Evolutionary conservation across 2,329 filamentous ascomycete species (phyloP), one percentile per base, ranked within the genome.

Genomic region (Blastomyces emzantsi): DNA sequence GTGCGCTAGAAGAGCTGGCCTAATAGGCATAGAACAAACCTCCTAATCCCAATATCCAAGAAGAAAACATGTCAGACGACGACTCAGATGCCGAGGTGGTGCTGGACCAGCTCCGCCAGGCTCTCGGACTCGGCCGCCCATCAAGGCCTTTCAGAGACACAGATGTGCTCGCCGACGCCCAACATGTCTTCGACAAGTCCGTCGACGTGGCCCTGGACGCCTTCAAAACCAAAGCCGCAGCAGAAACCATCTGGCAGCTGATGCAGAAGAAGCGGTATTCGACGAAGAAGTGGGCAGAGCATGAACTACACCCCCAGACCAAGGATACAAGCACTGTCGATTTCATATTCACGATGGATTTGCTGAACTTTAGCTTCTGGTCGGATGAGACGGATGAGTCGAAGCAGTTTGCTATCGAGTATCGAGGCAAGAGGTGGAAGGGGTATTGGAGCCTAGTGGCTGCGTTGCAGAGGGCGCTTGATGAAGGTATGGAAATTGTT

Each of bases 301-400:
- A 97, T 75, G 90, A 94, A 73, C 80, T 99, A 49, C 94, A 99
- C 71, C 94, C 94, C 1, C 89, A 92, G 74, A 71, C 84, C 52
- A 91, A 91, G 72, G 87, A 95, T 72, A 89, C 90, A 71, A 82
- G 77, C 60, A 92, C 91, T 0, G 85, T 96, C 28, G 88, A 90
- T 67, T 97, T 99, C 73, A 93, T 99, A 70, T 97, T 99, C 74
- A 91, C 90, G 25, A 96, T 99, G 91, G 94, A 99, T 74, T 76
- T 99, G 36, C 79, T 99, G 60, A 99, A 99, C 74, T 99, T 97
- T 73, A 95, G 88, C 28, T 99, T 99, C 75, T 99, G 94, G 94
- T 95, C 90, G 17, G 87, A 90, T 61, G 77, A 81, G 64, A 71
- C 75, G 2, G 87, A 89, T 13, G 82, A 86, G 5, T 66, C 68